Evolutionary conservation across 2,329 filamentous ascomycete species (phyloP), one percentile per base, ranked within the genome.

Genomic region (Cercospora zeae-maydis): DNA sequence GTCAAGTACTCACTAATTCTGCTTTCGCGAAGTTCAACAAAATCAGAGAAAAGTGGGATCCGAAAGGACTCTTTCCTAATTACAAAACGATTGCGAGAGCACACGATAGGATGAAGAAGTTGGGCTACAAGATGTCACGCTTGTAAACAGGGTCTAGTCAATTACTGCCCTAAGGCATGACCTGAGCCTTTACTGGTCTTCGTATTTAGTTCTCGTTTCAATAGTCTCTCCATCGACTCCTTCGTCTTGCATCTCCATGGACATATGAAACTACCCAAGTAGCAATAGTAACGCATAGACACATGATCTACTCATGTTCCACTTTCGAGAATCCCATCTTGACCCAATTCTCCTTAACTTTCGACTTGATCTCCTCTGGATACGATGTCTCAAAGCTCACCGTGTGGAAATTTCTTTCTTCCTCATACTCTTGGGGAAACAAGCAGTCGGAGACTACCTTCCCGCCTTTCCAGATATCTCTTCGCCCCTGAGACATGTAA

Each of bases 391-490:
- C 54, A 16, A 58, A 58, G 33, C 34, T 30, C 4, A 58, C 54
- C n/a, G 33, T 24, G n/a, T 31, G 21, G 24, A 58, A 58, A 30
- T n/a, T 19, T 36, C 19, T 34, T 10, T 42, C 36, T 19, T 13
- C 14, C 21, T 58, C 54, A 31, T 58, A 58, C 37, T 58, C 33
- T 30, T 27, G 16, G 16, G 33, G 54, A 11, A 58, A 45, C 9
- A 58, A 33, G 27, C 54, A 58, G 37, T 58, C 54, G 9, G 30
- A 58, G 21, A 58, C 24, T 19, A 45, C 54, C 27, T 58, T 58
- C 16, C 54, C 54, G 16, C 54, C 54, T 19, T 36, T 58, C 21
- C 33, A 45, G 13, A 21, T 16, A 45, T 45, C 39, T 10, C 39
- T 45, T 3, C 39, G 14, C 19, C 39, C 54, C n/a, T 31, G 36